Conservation (phyloP, 2,329 filamentous ascomycete genomes). For the Aciculosporium take region DNA sequence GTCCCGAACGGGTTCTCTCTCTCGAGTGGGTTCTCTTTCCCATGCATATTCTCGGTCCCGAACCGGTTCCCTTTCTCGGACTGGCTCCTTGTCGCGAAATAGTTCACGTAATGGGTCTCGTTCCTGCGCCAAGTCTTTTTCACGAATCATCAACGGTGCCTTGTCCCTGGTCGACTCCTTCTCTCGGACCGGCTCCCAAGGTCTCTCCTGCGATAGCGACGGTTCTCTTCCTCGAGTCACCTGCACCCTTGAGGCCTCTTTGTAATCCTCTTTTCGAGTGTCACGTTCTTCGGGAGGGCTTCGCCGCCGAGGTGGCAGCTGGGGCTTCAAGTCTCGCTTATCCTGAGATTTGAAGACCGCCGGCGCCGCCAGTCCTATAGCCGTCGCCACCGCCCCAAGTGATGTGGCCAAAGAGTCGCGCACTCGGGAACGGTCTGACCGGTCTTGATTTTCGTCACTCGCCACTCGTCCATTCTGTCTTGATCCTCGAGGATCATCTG, state of each 20-base stretch:
- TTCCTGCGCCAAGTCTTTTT: not conserved
- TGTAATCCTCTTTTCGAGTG: constrained; percentile 10
- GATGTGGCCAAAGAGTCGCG: constrained; percentile 35
- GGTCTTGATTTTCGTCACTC: constrained; percentile 17
- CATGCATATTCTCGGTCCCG: constrained; percentile 4
- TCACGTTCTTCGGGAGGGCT: constrained; percentile 19
- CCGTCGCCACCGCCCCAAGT: constrained; percentile 33
- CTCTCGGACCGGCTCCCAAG: not conserved
- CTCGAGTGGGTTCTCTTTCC: constrained; percentile 15
- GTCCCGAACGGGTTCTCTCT: constrained; percentile 24
- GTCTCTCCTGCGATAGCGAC: constrained; percentile 4
- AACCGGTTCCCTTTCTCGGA: constrained; percentile 10
- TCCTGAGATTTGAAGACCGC: constrained; percentile 23
- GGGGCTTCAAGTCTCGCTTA: constrained; percentile 21
- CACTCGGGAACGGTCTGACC: constrained; percentile 27
- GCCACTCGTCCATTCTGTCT: constrained; percentile 17
- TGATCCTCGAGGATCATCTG: constrained; percentile 17
- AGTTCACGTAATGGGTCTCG: constrained; percentile 1
- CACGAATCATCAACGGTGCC: constrained; percentile 2
- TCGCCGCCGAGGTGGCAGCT: constrained; percentile 15
- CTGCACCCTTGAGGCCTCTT: constrained; percentile 7
- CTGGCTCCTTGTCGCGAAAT: constrained; percentile 4
- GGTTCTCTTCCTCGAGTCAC: constrained; percentile 10
- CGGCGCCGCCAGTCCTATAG: constrained; percentile 27
- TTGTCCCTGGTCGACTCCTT: constrained; percentile 1